Base-by-base conservation (phyloP, 140 eudicot genomes). In the Anethum foeniculum region DNA sequence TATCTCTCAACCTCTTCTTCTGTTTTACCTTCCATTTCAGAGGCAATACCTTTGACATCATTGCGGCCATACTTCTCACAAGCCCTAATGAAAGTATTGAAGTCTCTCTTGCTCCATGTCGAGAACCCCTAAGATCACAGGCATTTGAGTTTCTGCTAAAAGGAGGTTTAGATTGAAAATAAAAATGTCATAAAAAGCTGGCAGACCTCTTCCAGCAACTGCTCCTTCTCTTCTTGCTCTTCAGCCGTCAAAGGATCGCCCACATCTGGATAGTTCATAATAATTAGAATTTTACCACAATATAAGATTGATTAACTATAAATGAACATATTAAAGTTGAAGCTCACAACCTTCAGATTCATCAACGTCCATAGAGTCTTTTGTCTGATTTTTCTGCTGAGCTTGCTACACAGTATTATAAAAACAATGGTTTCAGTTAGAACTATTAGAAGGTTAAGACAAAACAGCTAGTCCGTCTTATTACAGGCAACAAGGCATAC, bases 191-290 rank as follows among this genome's bases (percentile, higher is more conserved):
- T 25, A 41, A 65, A 58, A 46, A 23, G 69, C 41, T 4, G 54
- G 68, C 90, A 73, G 80, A 93, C 99, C 85, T 92, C 98, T 85
- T 96, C 97, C 80, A 96, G 81, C 12, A 96, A 82, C 65, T 75
- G 88, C 80, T 96, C 99, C 79, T 96, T 96, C 80, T 96, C 99
- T 81, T 91, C 97, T 85, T 96, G 97, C 84, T 96, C 99, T 81
- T 93, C 97, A 87, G 98, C 94, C 69, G 99, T 96, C 90, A 96
- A 90, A 71, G 98, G 99, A 77, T 96, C 97, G 77, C 97, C 97
- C 78, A 60, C 82, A 81, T 89, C 99, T 96, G 76, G 3, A 80
- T 65, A 81, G 19, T 28, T 76, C 82, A 78, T 74, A 28, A 11
- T 13, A 47, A 80, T 86, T 49, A 83, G 83, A 10, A 80, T 41